Evolutionary conservation across 495 filamentous ascomycete genomes (phyloP).

Genomic region (Penicillium parvum): DNA sequence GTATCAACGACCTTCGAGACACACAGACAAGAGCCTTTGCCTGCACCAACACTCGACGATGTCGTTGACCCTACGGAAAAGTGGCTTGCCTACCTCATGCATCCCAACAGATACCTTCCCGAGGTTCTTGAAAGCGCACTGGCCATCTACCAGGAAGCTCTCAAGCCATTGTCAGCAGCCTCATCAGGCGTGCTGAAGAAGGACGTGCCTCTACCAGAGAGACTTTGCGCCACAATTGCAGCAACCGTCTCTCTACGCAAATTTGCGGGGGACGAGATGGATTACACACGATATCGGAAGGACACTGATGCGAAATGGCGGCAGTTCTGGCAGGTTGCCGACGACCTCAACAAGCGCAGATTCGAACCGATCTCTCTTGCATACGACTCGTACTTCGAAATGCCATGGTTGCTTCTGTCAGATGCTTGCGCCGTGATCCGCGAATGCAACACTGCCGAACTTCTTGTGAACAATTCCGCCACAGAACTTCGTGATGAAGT

Average conservation of each 20-base stretch:
- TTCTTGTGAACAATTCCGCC: conserved; percentile 48
- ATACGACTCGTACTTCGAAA: conserved; percentile 62
- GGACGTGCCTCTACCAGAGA: conserved; percentile 55
- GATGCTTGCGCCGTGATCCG: conserved; percentile 75
- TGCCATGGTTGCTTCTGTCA: conserved; percentile 78
- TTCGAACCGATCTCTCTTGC: conserved; percentile 72
- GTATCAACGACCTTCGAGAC: conserved; percentile 63
- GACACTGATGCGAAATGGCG: conserved; percentile 83
- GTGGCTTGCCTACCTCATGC: conserved; percentile 63
- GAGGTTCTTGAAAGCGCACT: conserved; percentile 81
- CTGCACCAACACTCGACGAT: conserved; percentile 54
- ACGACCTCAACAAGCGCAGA: conserved; percentile 80
- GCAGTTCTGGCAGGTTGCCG: conserved; percentile 76
- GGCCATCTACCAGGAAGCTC: conserved; percentile 62
- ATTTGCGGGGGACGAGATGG: conserved; percentile 57
- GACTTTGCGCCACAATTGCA: conserved; percentile 66
- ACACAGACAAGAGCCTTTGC: conserved; percentile 47
- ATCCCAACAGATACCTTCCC: conserved; percentile 70
- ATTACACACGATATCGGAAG: conserved; percentile 64
- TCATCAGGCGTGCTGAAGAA: conserved; percentile 31
- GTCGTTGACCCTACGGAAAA: conserved; percentile 51
- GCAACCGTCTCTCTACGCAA: conserved; percentile 57
- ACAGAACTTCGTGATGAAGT: conserved; percentile 29
- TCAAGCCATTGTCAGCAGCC: conserved; percentile 37
- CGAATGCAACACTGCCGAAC: conserved; percentile 71